Conservation (phyloP, 192 early-diverging fungal genomes). For the Ramicandelaber brevisporus region DNA sequence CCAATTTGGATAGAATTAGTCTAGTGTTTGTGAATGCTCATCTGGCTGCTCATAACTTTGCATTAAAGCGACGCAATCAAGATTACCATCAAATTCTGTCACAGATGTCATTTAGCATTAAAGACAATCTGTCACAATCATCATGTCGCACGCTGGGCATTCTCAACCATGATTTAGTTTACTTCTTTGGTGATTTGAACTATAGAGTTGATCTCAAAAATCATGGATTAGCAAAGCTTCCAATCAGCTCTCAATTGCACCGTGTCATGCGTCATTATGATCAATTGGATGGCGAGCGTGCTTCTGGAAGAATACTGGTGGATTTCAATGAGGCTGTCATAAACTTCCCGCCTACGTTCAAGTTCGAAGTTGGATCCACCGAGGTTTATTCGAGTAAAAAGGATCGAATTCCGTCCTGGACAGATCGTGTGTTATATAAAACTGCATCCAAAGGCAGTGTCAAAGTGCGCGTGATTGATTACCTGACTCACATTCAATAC, state of each 20-base stretch:
- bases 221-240: background rate
- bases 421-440: too few relatives aligned
- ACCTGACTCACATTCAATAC: too few relatives aligned
- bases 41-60: too few relatives aligned
- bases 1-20: too few relatives aligned
- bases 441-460: too few relatives aligned
- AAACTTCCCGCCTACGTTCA: slow-evolving; percentile 1
- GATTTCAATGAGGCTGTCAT: background rate
- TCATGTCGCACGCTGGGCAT: too few relatives aligned
- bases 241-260: background rate
- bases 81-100: too few relatives aligned
- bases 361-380: slow-evolving; percentile 1
- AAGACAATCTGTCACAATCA: too few relatives aligned
- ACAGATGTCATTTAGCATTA: too few relatives aligned
- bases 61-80: too few relatives aligned
- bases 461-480: too few relatives aligned
- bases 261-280: background rate
- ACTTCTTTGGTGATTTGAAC: slow-evolving; percentile 2
- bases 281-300: background rate
- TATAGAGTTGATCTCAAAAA: background rate
- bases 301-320: background rate
- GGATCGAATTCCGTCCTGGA: slow-evolving; percentile 3
- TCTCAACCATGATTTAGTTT: slow-evolving; percentile 2
- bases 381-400: slow-evolving; percentile 1
- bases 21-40: too few relatives aligned